Base-by-base conservation (phyloP, 1,139 yeast genomes). In the Geotrichum citri-aurantii region DNA sequence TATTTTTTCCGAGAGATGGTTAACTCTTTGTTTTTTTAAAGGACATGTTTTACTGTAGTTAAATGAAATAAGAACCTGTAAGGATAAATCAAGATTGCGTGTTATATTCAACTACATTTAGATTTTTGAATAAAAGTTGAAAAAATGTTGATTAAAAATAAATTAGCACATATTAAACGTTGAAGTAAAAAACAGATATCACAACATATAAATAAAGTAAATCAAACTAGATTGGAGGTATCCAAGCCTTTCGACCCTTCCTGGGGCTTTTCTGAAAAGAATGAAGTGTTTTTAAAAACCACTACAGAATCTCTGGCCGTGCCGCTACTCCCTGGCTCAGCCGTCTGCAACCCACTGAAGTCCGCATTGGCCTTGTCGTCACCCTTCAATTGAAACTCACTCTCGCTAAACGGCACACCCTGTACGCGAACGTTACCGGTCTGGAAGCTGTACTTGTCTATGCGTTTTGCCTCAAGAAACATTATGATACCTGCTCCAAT, bases 401-500 rank as follows among this genome's bases (percentile, higher is more conserved):
- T 37, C 40, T 47, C 48, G 19, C 40, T 40, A 27, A 52, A 57
- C 17, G 59, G 50, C 19, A 50, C 48, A 12, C 59, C 59, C n/a
- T 50, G 56, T 6, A 26, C 8, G 14, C 56, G 55, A 31, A 14
- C 42, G 23, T n/a, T 51, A 10, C 59, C 59, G 8, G 59, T 57
- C 37, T 57, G 59, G 23, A 57, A 57, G 11, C 50, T 24, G 50
- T 54, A 58, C 17, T 19, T 50, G 29, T 58, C 59, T 31, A 60
- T 53, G 24, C 52, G 33, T 31, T 31, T 55, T 24, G 59, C 61
- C 40, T 60, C 62, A n/a, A 52, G 1, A 53, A 48, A 60, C 59
- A 54, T 60, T 24, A 60, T 40, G 10, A 60, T 33, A 24, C 62
- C 62, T 8, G 61, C 60, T 33, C 44, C 52, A 21, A 60, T 56